A percentile compares a stretch with the other conserved stretches of the same genome.
phyloP scores from a whole-genome alignment of 179 eudicot species.

The Spinacia oleracea region DNA sequence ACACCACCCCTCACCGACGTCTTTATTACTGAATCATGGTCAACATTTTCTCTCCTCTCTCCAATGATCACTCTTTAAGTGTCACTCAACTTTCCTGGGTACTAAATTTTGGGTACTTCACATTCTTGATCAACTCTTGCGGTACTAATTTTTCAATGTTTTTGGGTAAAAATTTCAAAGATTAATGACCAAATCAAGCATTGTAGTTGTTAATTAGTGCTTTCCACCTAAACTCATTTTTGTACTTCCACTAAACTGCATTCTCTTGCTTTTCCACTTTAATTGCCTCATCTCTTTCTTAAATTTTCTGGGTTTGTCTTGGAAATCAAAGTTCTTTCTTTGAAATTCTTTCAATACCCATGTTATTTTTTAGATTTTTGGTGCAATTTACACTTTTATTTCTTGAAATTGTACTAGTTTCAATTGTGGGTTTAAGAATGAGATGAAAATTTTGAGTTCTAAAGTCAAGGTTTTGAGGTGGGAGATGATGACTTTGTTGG shows the following conservation, averaged over 20 bases:
- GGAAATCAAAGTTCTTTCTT: not conserved
- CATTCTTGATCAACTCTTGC: constrained; percentile 21
- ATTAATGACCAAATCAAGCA: constrained; percentile 32
- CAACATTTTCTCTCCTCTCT: constrained; percentile 25
- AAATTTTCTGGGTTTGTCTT: constrained; percentile 12
- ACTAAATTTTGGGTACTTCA: constrained; percentile 3
- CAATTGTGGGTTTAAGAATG: constrained; percentile 25
- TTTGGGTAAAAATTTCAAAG: constrained; percentile 15
- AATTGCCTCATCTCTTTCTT: constrained; percentile 11
- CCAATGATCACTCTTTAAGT: constrained; percentile 30
- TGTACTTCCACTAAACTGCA: constrained; percentile 27
- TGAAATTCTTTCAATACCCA: constrained; percentile 13
- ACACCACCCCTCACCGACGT: constrained; percentile 22
- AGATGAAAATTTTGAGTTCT: constrained; percentile 25
- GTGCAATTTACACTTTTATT: constrained; percentile 16
- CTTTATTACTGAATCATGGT: constrained; percentile 19
- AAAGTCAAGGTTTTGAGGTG: constrained; percentile 16
- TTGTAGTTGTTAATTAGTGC: constrained; percentile 25
- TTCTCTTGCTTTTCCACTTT: constrained; percentile 28
- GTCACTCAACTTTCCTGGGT: constrained; percentile 21
- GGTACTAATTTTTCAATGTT: constrained; percentile 1
- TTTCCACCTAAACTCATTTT: constrained; percentile 43
- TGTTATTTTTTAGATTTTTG: constrained; percentile 25
- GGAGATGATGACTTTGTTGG: constrained; percentile 42
- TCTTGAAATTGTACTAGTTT: constrained; percentile 18